Evolutionary conservation across 495 filamentous ascomycete genomes (phyloP).

Genomic region (Penicillium verhagenii): DNA sequence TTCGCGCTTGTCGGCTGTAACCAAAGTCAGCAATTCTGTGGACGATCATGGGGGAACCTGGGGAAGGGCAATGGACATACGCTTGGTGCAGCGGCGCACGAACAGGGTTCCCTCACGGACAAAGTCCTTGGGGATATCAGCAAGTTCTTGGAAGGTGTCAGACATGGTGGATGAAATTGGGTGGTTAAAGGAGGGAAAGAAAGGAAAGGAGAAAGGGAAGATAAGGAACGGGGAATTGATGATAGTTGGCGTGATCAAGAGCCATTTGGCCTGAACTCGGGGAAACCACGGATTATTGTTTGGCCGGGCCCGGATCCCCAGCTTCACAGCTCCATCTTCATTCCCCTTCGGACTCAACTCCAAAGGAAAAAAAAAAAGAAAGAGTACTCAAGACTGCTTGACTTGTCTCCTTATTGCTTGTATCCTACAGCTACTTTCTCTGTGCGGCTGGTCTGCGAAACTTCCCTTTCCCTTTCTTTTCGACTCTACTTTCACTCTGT

Average conservation of each 20-base stretch:
- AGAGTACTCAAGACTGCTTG: not conserved
- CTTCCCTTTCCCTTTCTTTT: not conserved
- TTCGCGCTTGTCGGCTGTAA: constrained; percentile 71
- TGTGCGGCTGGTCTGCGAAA: constrained; percentile 20
- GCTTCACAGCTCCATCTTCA: constrained; percentile 3
- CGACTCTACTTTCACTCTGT: constrained; percentile 12
- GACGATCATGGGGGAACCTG: constrained; percentile 2
- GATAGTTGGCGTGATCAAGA: not conserved
- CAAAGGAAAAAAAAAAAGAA: not conserved
- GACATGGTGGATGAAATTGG: constrained; percentile 49
- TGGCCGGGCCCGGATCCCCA: not conserved
- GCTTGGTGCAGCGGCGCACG: constrained; percentile 82
- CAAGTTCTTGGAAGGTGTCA: constrained; percentile 74
- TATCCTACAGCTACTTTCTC: not conserved
- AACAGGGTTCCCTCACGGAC: constrained; percentile 78
- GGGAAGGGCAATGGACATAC: constrained; percentile 41
- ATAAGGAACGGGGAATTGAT: constrained; percentile 8
- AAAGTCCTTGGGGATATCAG: constrained; percentile 82
- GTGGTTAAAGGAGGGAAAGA: not conserved
- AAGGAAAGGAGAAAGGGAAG: not conserved
- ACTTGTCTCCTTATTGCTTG: constrained; percentile 7
- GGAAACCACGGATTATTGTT: not conserved
- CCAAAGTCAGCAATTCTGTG: constrained; percentile 15
- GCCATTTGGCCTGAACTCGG: constrained; percentile 8
- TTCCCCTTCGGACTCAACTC: not conserved